phyloP scores from a whole-genome alignment of 2,329 filamentous ascomycete genomes.

The Neodidymelliopsis sp. region DNA sequence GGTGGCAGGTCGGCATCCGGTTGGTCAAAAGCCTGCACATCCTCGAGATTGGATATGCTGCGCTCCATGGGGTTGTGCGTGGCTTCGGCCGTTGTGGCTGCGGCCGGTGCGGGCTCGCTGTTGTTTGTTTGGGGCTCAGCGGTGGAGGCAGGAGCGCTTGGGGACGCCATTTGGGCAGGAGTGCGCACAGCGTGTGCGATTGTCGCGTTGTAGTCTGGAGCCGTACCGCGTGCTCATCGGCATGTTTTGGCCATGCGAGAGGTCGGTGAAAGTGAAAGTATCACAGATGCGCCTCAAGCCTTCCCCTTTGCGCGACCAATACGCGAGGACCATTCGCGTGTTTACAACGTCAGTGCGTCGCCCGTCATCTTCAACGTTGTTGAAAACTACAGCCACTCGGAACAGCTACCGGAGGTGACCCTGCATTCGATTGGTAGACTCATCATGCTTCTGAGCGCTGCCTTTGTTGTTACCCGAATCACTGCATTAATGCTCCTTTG shows the following conservation, averaged over 20 bases:
- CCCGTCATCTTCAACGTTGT: slow-evolving; percentile 8
- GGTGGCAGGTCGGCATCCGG: slow-evolving; percentile 51
- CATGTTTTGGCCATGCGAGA: slow-evolving; percentile 31
- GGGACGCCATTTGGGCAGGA: slow-evolving; percentile 32
- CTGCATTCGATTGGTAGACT: not conserved
- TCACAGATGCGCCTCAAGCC: not conserved
- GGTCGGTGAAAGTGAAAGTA: slow-evolving; percentile 12
- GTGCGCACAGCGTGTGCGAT: slow-evolving; percentile 25
- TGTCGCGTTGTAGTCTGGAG: slow-evolving; percentile 26
- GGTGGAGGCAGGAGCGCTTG: slow-evolving; percentile 30
- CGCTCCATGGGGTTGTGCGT: slow-evolving; percentile 34
- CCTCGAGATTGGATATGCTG: slow-evolving; percentile 39
- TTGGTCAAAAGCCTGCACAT: slow-evolving; percentile 43
- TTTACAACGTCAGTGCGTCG: slow-evolving; percentile 11
- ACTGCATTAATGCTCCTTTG: slow-evolving; percentile 1
- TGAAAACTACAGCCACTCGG: slow-evolving; percentile 10
- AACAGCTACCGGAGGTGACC: slow-evolving; percentile 6
- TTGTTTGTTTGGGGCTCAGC: slow-evolving; percentile 37
- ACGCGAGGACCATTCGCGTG: slow-evolving; percentile 9
- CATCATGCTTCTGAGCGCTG: too few species aligned
- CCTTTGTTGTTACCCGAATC: too few species aligned
- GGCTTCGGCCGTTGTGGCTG: slow-evolving; percentile 19
- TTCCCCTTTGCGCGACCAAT: slow-evolving; percentile 16
- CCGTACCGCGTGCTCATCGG: slow-evolving; percentile 25
- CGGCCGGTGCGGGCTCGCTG: slow-evolving; percentile 25